Evolutionary conservation across 2,329 filamentous ascomycete species (phyloP), one percentile per base, ranked within the genome.

Genomic region (Fusarium mangiferae): DNA sequence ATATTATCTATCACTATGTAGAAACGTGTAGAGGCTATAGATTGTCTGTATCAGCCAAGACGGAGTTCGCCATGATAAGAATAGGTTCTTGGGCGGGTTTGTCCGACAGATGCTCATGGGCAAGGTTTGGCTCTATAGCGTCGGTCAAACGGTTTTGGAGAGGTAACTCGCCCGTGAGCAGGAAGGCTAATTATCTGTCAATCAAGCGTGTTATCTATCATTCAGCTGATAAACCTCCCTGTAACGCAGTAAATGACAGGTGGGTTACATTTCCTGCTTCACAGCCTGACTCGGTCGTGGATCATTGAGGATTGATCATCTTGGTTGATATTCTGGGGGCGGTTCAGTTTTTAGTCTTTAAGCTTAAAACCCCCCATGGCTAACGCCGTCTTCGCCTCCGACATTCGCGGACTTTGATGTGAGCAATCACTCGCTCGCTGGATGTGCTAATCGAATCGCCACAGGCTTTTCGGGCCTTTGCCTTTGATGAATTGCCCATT

Each of bases 71-170:
- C 56, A 36, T 58, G 41, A 58, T 49, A 18, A 51, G 30, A 28
- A 28, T 36, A 56, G 38, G 26, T 30, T 30, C 38, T 41, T 45
- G 28, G 44, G 45, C 67, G 66, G 68, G 20, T 15, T n/a, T 61
- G 54, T 48, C 52, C 62, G 55, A 70, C 73, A 57, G 62, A 75
- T 70, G 55, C 49, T 52, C 12, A 36, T 36, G 36, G 69, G 72
- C 66, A 75, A 62, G 73, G 69, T 74, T 75, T 28, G 39, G 28
- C 38, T 30, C 36, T 33, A 49, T 70, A 70, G 67, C 66, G 67
- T 17, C 66, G 60, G 67, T 46, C 59, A 60, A 54, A 49, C 26
- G 52, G 35, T 52, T 59, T 66, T 42, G 56, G 39, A 51, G 26
- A 15, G 39, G 45, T n/a, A 66, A 51, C 12, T 66, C 33, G 30